Evolutionary conservation across 164 flowering plant genomes (phyloP).

Genomic region (Stephania japonica): DNA sequence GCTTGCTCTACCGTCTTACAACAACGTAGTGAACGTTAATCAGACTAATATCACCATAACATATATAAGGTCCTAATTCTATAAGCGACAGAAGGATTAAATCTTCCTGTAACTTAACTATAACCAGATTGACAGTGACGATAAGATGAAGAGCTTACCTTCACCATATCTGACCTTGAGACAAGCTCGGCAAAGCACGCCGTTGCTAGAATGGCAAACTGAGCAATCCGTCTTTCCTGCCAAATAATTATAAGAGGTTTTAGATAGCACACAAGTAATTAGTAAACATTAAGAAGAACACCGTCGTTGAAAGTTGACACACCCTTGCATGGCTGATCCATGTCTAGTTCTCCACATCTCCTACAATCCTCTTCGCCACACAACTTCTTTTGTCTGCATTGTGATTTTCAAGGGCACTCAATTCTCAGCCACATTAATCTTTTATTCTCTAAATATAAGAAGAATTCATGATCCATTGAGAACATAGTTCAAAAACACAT

Average conservation of each 20-base stretch:
- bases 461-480: too few species aligned
- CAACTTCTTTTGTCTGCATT: conserved; percentile 52
- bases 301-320: background rate
- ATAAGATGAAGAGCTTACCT: conserved; percentile 28
- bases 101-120: too few species aligned
- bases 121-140: too few species aligned
- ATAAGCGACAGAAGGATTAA: too few species aligned
- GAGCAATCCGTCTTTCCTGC: conserved; percentile 66
- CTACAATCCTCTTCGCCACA: conserved; percentile 56
- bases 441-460: background rate
- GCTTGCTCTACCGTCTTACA: background rate
- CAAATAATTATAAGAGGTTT: background rate
- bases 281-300: background rate
- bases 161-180: conserved; percentile 61
- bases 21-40: too few species aligned
- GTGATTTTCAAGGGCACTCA: background rate
- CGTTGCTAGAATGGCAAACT: conserved; percentile 45
- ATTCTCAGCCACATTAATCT: background rate
- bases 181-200: conserved; percentile 57
- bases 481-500: too few species aligned
- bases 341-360: conserved; percentile 45
- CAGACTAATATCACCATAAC: too few species aligned
- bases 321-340: conserved; percentile 53
- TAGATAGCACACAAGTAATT: background rate
- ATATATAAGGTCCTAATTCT: too few species aligned